These are phyloP conservation scores for Coix lacrymajobi DNA, from an alignment of 176 grass and related monocot genomes.

Conservation along the genomic window DNA sequence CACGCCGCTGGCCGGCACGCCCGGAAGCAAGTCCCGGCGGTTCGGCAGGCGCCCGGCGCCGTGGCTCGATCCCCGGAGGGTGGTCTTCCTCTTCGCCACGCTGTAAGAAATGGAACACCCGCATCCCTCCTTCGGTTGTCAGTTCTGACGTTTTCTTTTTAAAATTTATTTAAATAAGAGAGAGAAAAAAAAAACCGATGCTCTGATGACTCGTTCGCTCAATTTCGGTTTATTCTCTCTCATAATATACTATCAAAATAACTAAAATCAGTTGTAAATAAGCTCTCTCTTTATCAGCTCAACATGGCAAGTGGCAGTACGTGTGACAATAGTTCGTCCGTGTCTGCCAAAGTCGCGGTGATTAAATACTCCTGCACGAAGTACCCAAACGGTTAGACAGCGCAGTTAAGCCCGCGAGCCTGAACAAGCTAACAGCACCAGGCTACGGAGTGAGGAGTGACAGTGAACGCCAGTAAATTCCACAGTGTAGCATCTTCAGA, in stretches of 20 bases:
- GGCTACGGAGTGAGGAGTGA: neutral
- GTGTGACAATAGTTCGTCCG: neutral
- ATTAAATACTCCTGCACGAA: neutral
- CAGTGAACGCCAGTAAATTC: neutral
- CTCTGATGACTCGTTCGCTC: too few relatives aligned
- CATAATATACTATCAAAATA: too few relatives aligned
- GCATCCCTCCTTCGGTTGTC: neutral
- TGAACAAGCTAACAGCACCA: neutral
- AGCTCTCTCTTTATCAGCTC: too few relatives aligned
- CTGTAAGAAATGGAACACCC: conserved; percentile 44
- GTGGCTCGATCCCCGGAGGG: conserved; percentile 72
- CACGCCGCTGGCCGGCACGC: conserved; percentile 48
- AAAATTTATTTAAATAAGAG: too few relatives aligned
- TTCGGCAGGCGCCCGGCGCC: conserved; percentile 51
- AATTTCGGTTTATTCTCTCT: too few relatives aligned
- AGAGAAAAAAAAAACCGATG: neutral
- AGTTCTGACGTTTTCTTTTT: neutral
- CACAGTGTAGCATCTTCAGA: neutral
- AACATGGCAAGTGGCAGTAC: neutral
- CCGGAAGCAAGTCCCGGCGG: conserved; percentile 50
- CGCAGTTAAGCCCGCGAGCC: neutral
- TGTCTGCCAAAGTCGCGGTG: conserved; percentile 1
- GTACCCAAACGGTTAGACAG: neutral
- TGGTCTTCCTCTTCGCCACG: conserved; percentile 85
- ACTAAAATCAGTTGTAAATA: too few relatives aligned